Conservation (phyloP, 495 filamentous ascomycete species). For the Saxispiralis lemnorum region DNA sequence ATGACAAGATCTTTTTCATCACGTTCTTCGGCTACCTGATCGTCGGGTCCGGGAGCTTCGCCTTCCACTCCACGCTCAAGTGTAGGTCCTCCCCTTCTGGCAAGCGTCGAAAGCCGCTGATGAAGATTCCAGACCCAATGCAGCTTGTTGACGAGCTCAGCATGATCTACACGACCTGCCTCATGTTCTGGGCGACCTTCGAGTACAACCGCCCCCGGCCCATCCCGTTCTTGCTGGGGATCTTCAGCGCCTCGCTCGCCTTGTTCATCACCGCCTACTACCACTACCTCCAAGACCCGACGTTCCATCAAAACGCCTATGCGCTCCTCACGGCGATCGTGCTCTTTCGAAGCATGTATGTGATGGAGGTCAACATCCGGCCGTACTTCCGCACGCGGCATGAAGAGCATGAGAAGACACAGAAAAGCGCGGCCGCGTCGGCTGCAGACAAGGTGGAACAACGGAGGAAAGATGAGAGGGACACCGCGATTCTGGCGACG, state of each 20-base stretch:
- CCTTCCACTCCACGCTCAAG: constrained; percentile 27
- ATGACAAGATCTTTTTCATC: constrained; percentile 26
- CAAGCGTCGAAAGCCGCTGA: background rate
- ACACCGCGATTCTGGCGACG: constrained; percentile 41
- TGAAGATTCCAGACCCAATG: constrained; percentile 58
- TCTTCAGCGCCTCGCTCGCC: constrained; percentile 43
- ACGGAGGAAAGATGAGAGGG: constrained; percentile 32
- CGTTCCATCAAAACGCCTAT: constrained; percentile 84
- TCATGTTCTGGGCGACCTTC: constrained; percentile 85
- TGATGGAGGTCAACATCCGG: constrained; percentile 70
- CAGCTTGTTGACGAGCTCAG: constrained; percentile 89
- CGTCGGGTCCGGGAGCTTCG: constrained; percentile 26
- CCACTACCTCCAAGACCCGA: constrained; percentile 78
- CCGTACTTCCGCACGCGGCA: constrained; percentile 24
- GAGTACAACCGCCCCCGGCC: constrained; percentile 43
- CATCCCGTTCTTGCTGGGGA: constrained; percentile 40
- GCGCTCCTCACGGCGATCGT: constrained; percentile 61
- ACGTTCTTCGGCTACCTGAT: constrained; percentile 26
- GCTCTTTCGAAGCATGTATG: constrained; percentile 65
- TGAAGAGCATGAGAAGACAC: constrained; percentile 22
- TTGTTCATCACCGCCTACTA: constrained; percentile 83
- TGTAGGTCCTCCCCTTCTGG: constrained; percentile 14
- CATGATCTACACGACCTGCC: constrained; percentile 93
- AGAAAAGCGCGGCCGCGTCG: constrained; percentile 11
- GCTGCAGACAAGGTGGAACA: constrained; percentile 16